Base-by-base conservation (phyloP, 495 filamentous ascomycete species). In the Eremomyces bilateralis region DNA sequence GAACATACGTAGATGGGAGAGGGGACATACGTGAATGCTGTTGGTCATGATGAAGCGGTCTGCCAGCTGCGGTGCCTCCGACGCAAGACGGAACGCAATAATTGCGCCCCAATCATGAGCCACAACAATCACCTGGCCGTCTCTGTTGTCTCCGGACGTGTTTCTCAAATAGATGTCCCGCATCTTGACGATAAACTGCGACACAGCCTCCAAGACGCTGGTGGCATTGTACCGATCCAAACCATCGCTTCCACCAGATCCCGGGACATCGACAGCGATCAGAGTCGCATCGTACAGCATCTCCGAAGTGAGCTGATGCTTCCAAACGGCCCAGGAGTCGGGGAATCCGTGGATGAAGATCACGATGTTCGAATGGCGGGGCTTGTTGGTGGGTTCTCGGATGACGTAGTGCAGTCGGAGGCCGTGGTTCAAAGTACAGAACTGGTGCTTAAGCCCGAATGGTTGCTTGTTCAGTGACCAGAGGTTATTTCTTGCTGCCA, bases 271-370 rank as follows among this genome's bases (percentile, higher is more conserved):
- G 34, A 69, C 50, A 0, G 63, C 63, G 25, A 69, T 56, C 6
- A 67, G 17, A 4, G 49, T 53, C 11, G 57, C 51, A 11, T 47
- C 20, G 10, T 52, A 15, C 3, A 66, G 49, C 15, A 40, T 24
- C 3, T 44, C 15, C 0, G 54, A 57, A 16, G 21, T 36, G 1
- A 60, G 37, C 5, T 67, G 46, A 20, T 59, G 41, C 20, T 56
- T 57, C 63, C 64, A 71, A 18, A 67, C 40, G 1, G 53, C 53
- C 57, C 60, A 68, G 36, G 61, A 66, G 42, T 71, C 66, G 4
- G 67, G 67, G 36, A 68, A 71, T 20, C 67, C 67, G 42, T 71
- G 67, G 19, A 70, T 53, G 45, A 69, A 63, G 22, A 71, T 60
- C 8, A 67, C 53, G 33, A 71, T 45, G 19, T 56, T 51, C 2